Percentiles rank a stretch among this genome's conserved stretches.
These are phyloP conservation scores for Colletotrichum sp. DNA, from an alignment of 2,329 filamentous ascomycete genomes.

Conservation along the genomic window DNA sequence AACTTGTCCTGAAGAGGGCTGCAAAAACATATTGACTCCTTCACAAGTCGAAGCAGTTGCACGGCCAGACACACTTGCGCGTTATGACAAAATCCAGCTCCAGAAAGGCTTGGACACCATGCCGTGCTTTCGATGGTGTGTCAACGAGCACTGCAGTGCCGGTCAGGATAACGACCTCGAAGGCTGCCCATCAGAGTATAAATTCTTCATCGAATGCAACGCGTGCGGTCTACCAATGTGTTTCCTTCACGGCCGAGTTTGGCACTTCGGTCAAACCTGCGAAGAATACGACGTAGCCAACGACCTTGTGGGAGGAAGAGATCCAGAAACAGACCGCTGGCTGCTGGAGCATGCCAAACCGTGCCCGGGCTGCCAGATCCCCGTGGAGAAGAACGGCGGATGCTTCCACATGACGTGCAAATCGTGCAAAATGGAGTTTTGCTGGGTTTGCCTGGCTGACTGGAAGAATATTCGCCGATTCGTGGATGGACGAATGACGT, in stretches of 20 bases:
- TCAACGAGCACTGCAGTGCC: conserved; percentile 25
- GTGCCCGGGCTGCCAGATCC: conserved; percentile 27
- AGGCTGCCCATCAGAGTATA: neutral
- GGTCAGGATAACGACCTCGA: conserved; percentile 26
- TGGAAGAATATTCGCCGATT: conserved; percentile 19
- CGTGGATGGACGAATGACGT: neutral
- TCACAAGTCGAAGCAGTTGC: conserved; percentile 15
- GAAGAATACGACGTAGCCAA: conserved; percentile 14
- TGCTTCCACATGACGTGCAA: conserved; percentile 47
- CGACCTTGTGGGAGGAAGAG: neutral
- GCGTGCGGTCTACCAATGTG: conserved; percentile 30
- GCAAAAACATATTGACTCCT: neutral
- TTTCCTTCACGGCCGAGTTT: conserved; percentile 27
- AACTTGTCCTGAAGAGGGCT: neutral
- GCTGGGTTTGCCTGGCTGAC: conserved; percentile 34
- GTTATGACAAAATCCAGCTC: conserved; percentile 20
- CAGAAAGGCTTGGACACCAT: neutral
- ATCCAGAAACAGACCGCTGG: conserved; percentile 23
- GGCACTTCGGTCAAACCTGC: conserved; percentile 30
- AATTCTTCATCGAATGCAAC: conserved; percentile 25
- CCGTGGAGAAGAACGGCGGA: conserved; percentile 33
- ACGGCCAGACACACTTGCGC: neutral
- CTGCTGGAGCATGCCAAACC: conserved; percentile 26
- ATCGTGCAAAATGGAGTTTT: conserved; percentile 41
- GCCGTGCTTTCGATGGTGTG: conserved; percentile 29